Conservation (phyloP, 495 filamentous ascomycete genomes). For the Saxispiralis lemnorum region DNA sequence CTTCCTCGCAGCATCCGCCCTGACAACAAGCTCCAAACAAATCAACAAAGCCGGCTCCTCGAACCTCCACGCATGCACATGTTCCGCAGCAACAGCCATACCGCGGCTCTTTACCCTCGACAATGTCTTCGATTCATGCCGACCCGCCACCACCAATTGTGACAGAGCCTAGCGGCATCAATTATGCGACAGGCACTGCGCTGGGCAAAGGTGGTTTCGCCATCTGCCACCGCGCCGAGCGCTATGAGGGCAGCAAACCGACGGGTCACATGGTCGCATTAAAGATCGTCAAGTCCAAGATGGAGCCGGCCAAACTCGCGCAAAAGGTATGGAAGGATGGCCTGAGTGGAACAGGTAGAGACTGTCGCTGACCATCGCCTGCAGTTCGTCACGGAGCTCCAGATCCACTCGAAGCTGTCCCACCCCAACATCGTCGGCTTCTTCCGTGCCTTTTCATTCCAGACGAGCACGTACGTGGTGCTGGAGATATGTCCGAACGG, state of each 20-base stretch:
- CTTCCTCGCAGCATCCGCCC: too few relatives aligned
- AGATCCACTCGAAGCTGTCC: conserved; percentile 93
- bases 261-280: conserved; percentile 52
- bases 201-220: conserved; percentile 93
- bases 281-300: conserved; percentile 80
- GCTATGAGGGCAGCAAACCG: conserved; percentile 36
- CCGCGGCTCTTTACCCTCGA: not conserved
- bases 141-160: conserved; percentile 47
- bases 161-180: conserved; percentile 57
- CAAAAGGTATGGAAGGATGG: conserved; percentile 50
- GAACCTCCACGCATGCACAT: too few relatives aligned
- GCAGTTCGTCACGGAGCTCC: conserved; percentile 91
- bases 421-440: conserved; percentile 91
- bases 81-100: too few relatives aligned
- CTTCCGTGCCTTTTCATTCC: conserved; percentile 80
- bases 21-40: too few relatives aligned
- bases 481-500: conserved; percentile 89
- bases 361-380: conserved; percentile 13
- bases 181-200: conserved; percentile 65
- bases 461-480: conserved; percentile 77
- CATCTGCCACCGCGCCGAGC: conserved; percentile 65
- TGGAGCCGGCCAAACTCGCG: conserved; percentile 65
- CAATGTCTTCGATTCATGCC: conserved; percentile 26
- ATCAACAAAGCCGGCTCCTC: too few relatives aligned
- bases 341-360: too few relatives aligned